Evolutionary conservation across 768 basidiomycete species (phyloP).

Genomic region (Mycena crocata): DNA sequence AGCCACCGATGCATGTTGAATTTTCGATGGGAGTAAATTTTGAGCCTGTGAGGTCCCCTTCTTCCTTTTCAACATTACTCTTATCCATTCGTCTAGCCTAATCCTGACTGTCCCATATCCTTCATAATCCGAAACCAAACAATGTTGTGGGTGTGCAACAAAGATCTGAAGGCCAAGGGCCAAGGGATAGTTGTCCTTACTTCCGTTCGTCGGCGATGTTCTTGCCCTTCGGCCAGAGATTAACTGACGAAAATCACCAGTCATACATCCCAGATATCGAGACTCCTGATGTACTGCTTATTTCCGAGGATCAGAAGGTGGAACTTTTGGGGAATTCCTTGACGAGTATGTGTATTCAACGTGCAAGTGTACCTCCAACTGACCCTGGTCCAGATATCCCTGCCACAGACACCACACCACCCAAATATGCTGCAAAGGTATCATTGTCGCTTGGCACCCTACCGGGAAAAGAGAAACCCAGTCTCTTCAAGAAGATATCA

Average conservation of each 20-base stretch:
- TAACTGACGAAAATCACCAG: background rate
- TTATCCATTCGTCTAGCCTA: background rate
- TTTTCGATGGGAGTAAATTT: conserved; percentile 15
- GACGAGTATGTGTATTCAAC: background rate
- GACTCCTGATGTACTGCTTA: background rate
- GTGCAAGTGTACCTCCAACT: no score
- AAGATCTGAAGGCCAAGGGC: background rate
- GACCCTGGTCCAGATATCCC: no score
- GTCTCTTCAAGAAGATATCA: background rate
- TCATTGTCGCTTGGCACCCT: background rate
- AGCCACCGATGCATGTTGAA: background rate
- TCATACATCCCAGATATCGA: background rate
- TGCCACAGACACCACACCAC: background rate
- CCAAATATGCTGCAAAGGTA: background rate
- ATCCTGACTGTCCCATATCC: background rate
- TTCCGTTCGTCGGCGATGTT: background rate
- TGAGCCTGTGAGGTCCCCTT: background rate
- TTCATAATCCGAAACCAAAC: conserved; percentile 1
- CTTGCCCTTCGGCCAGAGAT: no score
- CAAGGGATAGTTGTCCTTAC: background rate
- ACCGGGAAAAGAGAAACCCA: background rate
- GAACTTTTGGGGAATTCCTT: background rate
- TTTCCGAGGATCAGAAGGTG: background rate
- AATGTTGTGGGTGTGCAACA: background rate
- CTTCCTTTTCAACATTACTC: background rate